These are phyloP conservation scores for Allium sativum DNA, from an alignment of 106 monocot species.

Conservation along the genomic window DNA sequence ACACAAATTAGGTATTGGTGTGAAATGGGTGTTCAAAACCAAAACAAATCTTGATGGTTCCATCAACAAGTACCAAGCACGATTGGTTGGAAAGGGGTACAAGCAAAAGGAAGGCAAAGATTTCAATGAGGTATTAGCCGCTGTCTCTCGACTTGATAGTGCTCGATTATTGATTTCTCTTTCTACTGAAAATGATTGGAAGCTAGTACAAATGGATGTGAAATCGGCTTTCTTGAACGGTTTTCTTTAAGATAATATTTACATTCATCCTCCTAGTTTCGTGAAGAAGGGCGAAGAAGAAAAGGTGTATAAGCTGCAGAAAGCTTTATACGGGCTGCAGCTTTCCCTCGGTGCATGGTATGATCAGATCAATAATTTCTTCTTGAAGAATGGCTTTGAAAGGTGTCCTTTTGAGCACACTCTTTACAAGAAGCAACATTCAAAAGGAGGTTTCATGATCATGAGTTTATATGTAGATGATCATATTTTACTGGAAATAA, in stretches of 20 bases:
- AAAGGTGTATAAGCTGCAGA: not conserved
- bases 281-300: not conserved
- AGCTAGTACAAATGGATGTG: not conserved
- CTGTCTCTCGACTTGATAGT: too few relatives aligned
- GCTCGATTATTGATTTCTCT: not conserved
- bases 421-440: too few relatives aligned
- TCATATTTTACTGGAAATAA: too few relatives aligned
- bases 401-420: too few relatives aligned
- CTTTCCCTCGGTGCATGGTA: too few relatives aligned
- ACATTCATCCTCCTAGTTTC: conserved; percentile 1
- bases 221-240: conserved; percentile 5
- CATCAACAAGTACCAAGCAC: not conserved
- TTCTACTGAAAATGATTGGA: not conserved
- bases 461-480: too few relatives aligned
- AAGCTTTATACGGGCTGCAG: not conserved
- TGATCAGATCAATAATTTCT: too few relatives aligned
- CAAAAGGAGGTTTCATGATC: too few relatives aligned
- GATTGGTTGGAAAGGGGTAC: not conserved
- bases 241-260: not conserved
- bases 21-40: too few relatives aligned
- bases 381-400: too few relatives aligned
- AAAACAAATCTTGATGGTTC: not conserved
- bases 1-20: too few relatives aligned
- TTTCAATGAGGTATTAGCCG: not conserved
- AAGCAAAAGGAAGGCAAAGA: not conserved